Evolutionary conservation across 495 filamentous ascomycete species (phyloP).

Genomic region (Trichoderma virens): DNA sequence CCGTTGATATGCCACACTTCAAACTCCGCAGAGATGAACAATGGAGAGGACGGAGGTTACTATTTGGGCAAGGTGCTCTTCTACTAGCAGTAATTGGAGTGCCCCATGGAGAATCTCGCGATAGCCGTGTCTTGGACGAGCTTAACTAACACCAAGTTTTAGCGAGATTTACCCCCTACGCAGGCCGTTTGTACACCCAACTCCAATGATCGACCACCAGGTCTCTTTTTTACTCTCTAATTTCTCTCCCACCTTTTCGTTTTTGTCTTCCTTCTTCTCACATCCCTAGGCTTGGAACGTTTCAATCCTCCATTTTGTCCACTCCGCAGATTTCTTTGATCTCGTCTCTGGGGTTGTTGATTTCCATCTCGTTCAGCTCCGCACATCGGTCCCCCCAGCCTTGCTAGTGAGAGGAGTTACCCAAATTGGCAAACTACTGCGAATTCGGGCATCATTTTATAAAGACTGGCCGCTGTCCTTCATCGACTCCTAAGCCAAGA

Average conservation of each 20-base stretch:
- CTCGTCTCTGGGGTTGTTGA: not conserved
- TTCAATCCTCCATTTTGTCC: too few species aligned
- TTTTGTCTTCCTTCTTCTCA: not conserved
- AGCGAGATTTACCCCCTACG: not conserved
- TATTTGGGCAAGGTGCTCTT: not conserved
- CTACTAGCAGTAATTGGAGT: not conserved
- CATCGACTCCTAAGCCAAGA: not conserved
- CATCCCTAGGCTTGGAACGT: too few species aligned
- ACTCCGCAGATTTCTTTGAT: too few species aligned
- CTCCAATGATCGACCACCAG: slow-evolving; percentile 1
- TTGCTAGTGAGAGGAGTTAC: slow-evolving; percentile 4
- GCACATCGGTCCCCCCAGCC: not conserved
- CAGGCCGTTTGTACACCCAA: not conserved
- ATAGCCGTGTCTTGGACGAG: not conserved
- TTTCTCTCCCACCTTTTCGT: not conserved
- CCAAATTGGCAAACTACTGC: not conserved
- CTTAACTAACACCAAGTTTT: not conserved
- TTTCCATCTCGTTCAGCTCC: not conserved
- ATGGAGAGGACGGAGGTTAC: not conserved
- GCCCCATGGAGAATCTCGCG: not conserved
- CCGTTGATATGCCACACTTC: not conserved
- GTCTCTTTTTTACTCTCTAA: not conserved
- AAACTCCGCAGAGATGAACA: not conserved
- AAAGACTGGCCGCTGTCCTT: not conserved
- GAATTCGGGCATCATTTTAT: not conserved